A percentile compares a stretch with the other conserved stretches of the same genome.
Evolutionary conservation across 2,329 filamentous ascomycete species (phyloP).

Genomic region (Annulohypoxylon truncatum): DNA sequence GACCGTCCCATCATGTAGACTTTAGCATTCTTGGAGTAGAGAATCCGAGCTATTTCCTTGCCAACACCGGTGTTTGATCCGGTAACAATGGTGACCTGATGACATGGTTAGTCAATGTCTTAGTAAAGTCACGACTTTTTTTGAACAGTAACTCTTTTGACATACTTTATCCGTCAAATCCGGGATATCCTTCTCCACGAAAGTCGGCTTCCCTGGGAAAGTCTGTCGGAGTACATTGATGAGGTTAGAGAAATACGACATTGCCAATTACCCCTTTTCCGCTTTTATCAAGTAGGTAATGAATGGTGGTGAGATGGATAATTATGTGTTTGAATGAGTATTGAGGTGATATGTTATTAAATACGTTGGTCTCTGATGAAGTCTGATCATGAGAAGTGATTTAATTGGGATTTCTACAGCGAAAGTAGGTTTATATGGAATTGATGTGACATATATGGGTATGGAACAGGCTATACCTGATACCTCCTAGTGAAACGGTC

Average conservation of each 20-base stretch:
- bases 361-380: not conserved
- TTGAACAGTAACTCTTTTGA: not conserved
- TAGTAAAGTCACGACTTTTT: not conserved
- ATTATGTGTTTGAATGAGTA: not conserved
- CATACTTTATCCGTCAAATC: conserved; percentile 29
- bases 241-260: conserved; percentile 12
- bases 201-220: conserved; percentile 30
- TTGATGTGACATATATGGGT: not conserved
- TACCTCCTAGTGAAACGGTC: not conserved
- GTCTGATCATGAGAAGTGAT: not conserved
- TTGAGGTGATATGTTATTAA: not conserved
- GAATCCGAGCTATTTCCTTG: conserved; percentile 53
- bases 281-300: not conserved
- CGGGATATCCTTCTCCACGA: conserved; percentile 39
- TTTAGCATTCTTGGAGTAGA: conserved; percentile 56
- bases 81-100: conserved; percentile 38
- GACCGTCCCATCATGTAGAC: conserved; percentile 59
- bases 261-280: conserved; percentile 5
- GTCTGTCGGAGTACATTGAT: conserved; percentile 10
- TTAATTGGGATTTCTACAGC: too few relatives aligned
- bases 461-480: not conserved
- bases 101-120: not conserved
- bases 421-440: not conserved
- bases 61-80: conserved; percentile 52
- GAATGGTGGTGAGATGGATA: not conserved